Conservation (phyloP, 2,329 filamentous ascomycete genomes). For the Talaromyces sp. region DNA sequence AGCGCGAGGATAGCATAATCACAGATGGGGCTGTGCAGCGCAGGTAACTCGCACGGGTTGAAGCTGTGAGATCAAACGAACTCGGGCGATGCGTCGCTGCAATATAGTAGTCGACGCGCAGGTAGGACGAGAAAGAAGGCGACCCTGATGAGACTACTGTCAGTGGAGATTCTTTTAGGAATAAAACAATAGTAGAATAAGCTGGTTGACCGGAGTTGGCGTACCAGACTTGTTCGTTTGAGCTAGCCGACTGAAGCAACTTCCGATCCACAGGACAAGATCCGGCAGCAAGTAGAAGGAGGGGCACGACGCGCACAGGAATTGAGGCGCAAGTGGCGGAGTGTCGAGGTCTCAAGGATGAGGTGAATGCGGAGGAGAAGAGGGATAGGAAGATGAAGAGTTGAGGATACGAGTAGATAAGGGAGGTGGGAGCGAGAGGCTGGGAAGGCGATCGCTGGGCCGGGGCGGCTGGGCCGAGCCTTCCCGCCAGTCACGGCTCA, state of each 20-base stretch:
- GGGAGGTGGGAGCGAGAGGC: neutral
- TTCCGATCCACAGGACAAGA: neutral
- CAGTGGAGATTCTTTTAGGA: neutral
- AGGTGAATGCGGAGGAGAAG: neutral
- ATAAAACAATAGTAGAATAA: neutral
- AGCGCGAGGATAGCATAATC: conserved; percentile 11
- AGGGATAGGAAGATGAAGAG: neutral
- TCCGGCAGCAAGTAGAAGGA: neutral
- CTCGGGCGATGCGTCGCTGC: neutral
- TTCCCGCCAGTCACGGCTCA: conserved; percentile 10
- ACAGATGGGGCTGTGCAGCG: neutral
- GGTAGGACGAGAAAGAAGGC: neutral
- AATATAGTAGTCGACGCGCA: neutral
- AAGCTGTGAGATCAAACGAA: neutral
- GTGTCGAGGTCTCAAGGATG: neutral
- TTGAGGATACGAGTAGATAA: neutral
- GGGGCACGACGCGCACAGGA: neutral
- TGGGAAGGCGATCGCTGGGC: conserved; percentile 9
- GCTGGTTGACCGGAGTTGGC: neutral
- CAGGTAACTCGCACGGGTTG: neutral
- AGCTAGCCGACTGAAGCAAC: neutral
- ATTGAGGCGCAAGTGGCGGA: conserved; percentile 1
- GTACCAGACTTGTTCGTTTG: neutral
- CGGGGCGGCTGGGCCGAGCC: conserved; percentile 12
- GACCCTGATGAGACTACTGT: neutral